These are phyloP conservation scores for Pestalotiopsis sp. DNA, from an alignment of 2,329 filamentous ascomycete species.

Conservation along the genomic window DNA sequence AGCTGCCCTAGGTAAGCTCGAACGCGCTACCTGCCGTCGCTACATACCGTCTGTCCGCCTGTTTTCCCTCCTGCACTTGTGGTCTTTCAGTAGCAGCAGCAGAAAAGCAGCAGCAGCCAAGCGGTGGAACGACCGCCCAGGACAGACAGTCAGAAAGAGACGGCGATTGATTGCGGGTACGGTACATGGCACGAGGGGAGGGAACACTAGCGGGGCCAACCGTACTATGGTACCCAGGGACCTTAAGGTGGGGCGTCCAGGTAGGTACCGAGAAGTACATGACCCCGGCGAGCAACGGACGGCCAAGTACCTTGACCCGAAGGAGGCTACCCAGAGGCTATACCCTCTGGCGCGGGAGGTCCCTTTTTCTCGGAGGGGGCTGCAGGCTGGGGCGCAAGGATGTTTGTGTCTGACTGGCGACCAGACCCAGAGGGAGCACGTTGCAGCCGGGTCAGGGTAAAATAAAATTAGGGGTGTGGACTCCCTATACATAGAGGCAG, in stretches of 20 bases:
- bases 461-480: slow-evolving; percentile 9
- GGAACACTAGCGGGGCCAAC: slow-evolving; percentile 17
- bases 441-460: slow-evolving; percentile 5
- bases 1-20: background rate
- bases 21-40: background rate
- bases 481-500: background rate
- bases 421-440: slow-evolving; percentile 8
- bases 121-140: background rate
- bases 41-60: background rate
- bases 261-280: slow-evolving; percentile 14
- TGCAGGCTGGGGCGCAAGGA: slow-evolving; percentile 11
- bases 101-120: background rate
- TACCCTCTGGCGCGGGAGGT: slow-evolving; percentile 18
- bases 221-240: slow-evolving; percentile 8
- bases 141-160: background rate
- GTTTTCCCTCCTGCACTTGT: background rate
- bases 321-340: slow-evolving; percentile 12
- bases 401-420: background rate
- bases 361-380: slow-evolving; percentile 14
- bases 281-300: background rate
- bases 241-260: slow-evolving; percentile 12
- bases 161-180: background rate
- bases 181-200: background rate
- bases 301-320: background rate
- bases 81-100: background rate